Evolutionary conservation across 768 basidiomycete genomes (phyloP).

Genomic region (Serendipita vermifera): DNA sequence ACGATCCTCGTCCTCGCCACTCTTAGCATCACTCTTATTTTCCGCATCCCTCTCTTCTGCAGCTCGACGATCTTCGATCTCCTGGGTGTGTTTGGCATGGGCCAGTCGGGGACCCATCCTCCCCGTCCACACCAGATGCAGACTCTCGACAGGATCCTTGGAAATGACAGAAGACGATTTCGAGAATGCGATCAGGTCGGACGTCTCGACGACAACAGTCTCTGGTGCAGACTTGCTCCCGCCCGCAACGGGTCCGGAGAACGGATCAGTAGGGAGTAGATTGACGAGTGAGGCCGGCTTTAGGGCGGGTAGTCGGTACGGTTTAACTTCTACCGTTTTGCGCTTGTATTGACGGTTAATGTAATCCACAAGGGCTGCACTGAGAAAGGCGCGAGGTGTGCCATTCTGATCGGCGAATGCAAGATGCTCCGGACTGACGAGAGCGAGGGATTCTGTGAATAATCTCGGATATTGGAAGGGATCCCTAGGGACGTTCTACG

Average conservation of each 20-base stretch:
- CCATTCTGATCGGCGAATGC: not conserved
- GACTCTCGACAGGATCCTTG: conserved; percentile 5
- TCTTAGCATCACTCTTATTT: conserved; percentile 3
- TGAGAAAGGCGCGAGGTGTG: not conserved
- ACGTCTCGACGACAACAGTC: not conserved
- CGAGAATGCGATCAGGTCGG: not conserved
- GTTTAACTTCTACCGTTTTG: not conserved
- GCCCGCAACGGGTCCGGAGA: not conserved
- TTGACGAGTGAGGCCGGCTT: not conserved
- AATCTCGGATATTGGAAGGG: conserved; percentile 59
- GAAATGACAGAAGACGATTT: conserved; percentile 3
- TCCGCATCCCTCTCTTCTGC: conserved; percentile 8
- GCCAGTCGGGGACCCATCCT: not conserved
- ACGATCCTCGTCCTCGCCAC: conserved; percentile 7
- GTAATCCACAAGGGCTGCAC: not conserved
- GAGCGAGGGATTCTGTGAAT: conserved; percentile 38
- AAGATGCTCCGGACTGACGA: not conserved
- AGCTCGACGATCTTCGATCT: not conserved
- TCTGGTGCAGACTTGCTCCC: not conserved
- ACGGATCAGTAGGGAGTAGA: not conserved
- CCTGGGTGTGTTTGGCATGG: conserved; percentile 4
- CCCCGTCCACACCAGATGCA: conserved; percentile 6
- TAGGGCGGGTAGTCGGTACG: not conserved
- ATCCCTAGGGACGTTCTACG: conserved; percentile 47
- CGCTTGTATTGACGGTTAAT: conserved; percentile 6